Evolutionary conservation across 345 rosid genomes (phyloP), one percentile per base, ranked within the genome.

Genomic region (Pugionium dolabratum): DNA sequence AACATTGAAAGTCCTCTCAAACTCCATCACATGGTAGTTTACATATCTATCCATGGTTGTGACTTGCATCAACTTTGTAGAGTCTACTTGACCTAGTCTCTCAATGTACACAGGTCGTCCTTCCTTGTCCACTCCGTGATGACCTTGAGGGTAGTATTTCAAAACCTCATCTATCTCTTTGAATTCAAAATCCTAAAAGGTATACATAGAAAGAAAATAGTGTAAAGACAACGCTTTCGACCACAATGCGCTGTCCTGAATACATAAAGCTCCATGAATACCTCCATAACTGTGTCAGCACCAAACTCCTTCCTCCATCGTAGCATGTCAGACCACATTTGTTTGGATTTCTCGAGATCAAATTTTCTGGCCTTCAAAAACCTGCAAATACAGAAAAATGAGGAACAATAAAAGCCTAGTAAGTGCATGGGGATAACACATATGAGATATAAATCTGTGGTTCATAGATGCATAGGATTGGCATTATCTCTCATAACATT

Each of bases 101-200:
- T 88, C 97, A 35, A 88, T 85, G 72, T 91, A 88, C 55, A 85
- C 83, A 0, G 96, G 97, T 11, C 88, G 78, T 34, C 96, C 91
- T 1, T 91, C 96, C 72, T 79, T 91, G 54, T 88, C 96, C 40
- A 91, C 83, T 48, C 97, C 97, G 66, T 91, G 97, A 73, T 91
- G 80, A 32, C 97, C 97, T 67, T 88, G 97, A 4, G 97, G 94
- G 70, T 91, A 91, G 62, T 79, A 67, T 68, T 82, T 61, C 80
- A 80, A 25, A 29, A 91, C 94, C 78, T 86, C 80, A 42, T 75
- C 73, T 6, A 66, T 26, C 73, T 91, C 96, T 35, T 71, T 80
- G 74, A 83, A 91, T 2, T 88, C 88, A 53, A 91, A 91, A 5
- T 37, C 41, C 41, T 37, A 37, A 37, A 37, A 37, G 6, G 41